Evolutionary conservation across 2,329 filamentous ascomycete species (phyloP), one percentile per base, ranked within the genome.

Genomic region (Clonostachys sp.): DNA sequence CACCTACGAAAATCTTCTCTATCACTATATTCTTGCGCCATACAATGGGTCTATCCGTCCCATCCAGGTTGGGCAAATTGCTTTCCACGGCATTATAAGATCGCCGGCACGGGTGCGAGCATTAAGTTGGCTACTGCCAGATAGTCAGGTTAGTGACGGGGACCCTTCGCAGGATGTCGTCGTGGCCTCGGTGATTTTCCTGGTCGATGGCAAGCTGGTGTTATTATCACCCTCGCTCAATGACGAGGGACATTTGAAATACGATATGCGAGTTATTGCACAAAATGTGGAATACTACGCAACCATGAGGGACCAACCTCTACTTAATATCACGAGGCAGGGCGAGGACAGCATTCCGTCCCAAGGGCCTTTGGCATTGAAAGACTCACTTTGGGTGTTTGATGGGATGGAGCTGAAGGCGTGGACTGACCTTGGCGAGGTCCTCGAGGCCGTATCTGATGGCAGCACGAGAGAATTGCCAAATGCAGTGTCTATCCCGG

Each of bases 141-240:
- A 97, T 57, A 84, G 84, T 51, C 94, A 99, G 64, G 74, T 96
- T 51, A 75, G 85, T 35, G 88, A 95, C 55, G 94, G 94, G 13
- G 94, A 99, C 62, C 94, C 94, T 12, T 95, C 94, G 1, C 90
- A 95, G 62, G 94, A 99, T 63, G 94, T 99, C 9, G 86, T 90
- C 12, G 87, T 92, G 47, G 94, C 94, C 8, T 95, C 91, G 1
- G 91, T 99, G 12, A 72, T 99, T 13, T 96, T 99, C 59, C 76
- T 99, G n/a, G 91, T 99, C 3, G 94, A 99, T 61, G 94, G 92
- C 33, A 99, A 99, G 64, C 80, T 99, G 17, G 94, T 97, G 12
- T 72, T 97, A 36, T 77, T 99, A 44, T 90, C 95, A 54, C 92
- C 94, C 2, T 91, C 90, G 1, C 74, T 89, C 6, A 91, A 88